Evolutionary conservation across 208 protist genomes (phyloP).

Genomic region (Phytomonas sp.): DNA sequence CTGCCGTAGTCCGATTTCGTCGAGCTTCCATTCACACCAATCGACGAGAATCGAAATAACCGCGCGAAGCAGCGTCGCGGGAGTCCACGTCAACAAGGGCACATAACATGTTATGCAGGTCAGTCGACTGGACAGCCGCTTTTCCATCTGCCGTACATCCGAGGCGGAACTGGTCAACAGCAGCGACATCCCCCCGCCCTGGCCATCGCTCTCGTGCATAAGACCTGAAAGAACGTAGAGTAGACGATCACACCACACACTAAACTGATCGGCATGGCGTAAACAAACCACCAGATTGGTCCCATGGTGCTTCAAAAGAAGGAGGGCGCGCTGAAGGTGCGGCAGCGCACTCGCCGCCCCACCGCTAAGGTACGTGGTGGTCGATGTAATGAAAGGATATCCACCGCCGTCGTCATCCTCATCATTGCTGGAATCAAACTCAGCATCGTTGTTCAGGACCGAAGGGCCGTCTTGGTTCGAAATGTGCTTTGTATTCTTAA

Average conservation of each 20-base stretch:
- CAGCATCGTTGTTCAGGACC: background rate
- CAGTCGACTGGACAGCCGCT: slow-evolving; percentile 72
- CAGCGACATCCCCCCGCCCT: slow-evolving; percentile 50
- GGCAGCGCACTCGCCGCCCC: slow-evolving; percentile 62
- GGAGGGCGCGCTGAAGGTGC: slow-evolving; percentile 58
- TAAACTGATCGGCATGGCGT: slow-evolving; percentile 65
- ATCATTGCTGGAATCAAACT: slow-evolving; percentile 13
- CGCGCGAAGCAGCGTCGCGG: slow-evolving; percentile 33
- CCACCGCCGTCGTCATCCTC: slow-evolving; percentile 17
- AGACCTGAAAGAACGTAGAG: slow-evolving; percentile 79
- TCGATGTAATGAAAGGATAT: slow-evolving; percentile 39
- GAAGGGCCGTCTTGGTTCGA: background rate
- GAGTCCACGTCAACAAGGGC: slow-evolving; percentile 64
- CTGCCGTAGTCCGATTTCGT: background rate
- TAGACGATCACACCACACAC: slow-evolving; percentile 73
- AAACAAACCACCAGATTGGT: slow-evolving; percentile 69
- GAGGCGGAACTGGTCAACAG: slow-evolving; percentile 59
- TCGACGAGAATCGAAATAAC: background rate
- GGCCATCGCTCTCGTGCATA: slow-evolving; percentile 69
- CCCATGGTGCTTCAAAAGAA: slow-evolving; percentile 53
- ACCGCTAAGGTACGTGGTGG: slow-evolving; percentile 41
- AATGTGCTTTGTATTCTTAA: background rate
- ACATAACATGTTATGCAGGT: slow-evolving; percentile 74
- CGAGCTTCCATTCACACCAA: background rate
- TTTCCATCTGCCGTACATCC: slow-evolving; percentile 71